Conservation (phyloP, 106 monocot genomes). For the Acanthochlamys bracteata region DNA sequence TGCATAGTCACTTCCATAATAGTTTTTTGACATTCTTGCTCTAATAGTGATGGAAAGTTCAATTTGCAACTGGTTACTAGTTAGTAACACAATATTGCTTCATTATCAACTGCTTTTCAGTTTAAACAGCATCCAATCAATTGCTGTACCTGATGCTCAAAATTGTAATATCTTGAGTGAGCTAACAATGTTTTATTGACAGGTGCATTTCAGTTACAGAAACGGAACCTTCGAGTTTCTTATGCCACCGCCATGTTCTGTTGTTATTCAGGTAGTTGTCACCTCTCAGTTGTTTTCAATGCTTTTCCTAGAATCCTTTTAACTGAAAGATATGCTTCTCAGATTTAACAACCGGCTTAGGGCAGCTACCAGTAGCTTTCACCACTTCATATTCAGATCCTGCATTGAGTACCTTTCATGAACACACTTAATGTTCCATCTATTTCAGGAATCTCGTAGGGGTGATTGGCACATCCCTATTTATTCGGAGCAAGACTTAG, state of each 20-base stretch:
- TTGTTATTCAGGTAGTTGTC: conserved; percentile 60
- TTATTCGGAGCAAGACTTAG: conserved; percentile 16
- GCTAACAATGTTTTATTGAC: conserved; percentile 1
- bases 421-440: neutral
- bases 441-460: conserved; percentile 47
- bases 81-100: too few relatives aligned
- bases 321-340: too few relatives aligned
- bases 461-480: conserved; percentile 84
- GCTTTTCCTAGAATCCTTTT: neutral
- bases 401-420: neutral
- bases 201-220: conserved; percentile 66
- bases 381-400: neutral
- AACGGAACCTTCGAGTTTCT: conserved; percentile 51
- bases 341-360: too few relatives aligned
- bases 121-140: neutral
- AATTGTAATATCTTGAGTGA: neutral
- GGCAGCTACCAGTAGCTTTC: neutral
- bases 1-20: too few relatives aligned
- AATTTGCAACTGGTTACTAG: too few relatives aligned
- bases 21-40: too few relatives aligned
- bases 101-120: too few relatives aligned
- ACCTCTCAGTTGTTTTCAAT: neutral
- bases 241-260: conserved; percentile 71
- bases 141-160: neutral
- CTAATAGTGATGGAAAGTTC: too few relatives aligned